Conservation (phyloP, 2,329 filamentous ascomycete genomes). For the Neopestalotiopsis rosae region DNA sequence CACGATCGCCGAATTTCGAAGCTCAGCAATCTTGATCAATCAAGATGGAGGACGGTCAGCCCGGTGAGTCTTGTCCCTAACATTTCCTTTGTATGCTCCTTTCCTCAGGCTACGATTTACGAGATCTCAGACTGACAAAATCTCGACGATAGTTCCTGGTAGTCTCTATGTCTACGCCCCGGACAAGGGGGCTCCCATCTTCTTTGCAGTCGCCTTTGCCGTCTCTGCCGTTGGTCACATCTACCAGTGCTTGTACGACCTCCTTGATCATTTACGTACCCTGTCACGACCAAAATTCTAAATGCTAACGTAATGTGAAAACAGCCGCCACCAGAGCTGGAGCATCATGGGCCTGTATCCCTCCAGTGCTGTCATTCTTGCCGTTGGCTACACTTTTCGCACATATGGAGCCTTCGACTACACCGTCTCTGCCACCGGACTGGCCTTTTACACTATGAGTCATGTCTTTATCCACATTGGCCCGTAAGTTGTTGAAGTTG, state of each 20-base stretch:
- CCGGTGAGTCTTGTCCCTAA: neutral
- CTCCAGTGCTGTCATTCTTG: constrained; percentile 17
- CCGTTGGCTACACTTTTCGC: neutral
- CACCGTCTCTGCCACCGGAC: neutral
- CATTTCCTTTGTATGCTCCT: too few relatives aligned
- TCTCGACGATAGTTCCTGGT: neutral
- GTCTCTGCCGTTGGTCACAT: constrained; percentile 7
- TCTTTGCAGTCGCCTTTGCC: constrained; percentile 20
- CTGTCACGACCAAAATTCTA: neutral
- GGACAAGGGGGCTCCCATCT: constrained; percentile 19
- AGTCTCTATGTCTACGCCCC: constrained; percentile 22
- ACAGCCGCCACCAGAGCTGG: constrained; percentile 17
- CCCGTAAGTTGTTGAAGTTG: neutral
- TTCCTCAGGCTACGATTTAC: neutral
- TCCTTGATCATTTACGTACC: neutral
- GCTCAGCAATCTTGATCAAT: neutral
- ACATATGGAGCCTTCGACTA: neutral
- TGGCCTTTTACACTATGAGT: neutral
- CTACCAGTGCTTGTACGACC: neutral
- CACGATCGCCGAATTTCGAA: too few relatives aligned
- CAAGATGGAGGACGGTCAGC: neutral
- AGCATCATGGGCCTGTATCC: constrained; percentile 19
- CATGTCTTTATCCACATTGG: neutral
- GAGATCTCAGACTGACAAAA: neutral
- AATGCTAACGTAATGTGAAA: neutral